phyloP scores from a whole-genome alignment of 768 basidiomycete genomes.

The Hericium coralloides region DNA sequence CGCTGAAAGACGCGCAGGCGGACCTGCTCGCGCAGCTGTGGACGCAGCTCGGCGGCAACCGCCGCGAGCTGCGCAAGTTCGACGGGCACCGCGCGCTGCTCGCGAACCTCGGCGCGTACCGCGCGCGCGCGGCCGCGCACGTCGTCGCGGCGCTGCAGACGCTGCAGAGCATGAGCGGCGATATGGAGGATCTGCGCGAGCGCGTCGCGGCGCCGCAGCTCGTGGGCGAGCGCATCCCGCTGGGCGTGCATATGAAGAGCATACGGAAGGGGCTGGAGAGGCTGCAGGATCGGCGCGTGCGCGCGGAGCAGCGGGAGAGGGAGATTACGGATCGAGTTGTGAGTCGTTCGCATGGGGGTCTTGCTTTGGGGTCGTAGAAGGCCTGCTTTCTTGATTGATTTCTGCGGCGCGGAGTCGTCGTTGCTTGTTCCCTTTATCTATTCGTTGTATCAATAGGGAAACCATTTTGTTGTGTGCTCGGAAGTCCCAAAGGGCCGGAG shows the following conservation, averaged over 20 bases:
- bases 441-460: neutral
- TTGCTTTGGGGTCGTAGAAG: neutral
- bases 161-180: conserved; percentile 54
- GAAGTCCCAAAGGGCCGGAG: too few relatives aligned
- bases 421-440: neutral
- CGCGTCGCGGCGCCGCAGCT: conserved; percentile 62
- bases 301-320: conserved; percentile 40
- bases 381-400: neutral
- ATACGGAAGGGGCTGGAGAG: conserved; percentile 55
- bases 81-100: conserved; percentile 46
- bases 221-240: conserved; percentile 47
- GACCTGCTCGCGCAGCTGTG: conserved; percentile 60
- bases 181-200: conserved; percentile 71
- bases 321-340: conserved; percentile 5
- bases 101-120: conserved; percentile 43
- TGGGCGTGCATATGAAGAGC: conserved; percentile 70
- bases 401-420: neutral
- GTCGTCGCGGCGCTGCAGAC: conserved; percentile 59
- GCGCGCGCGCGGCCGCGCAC: conserved; percentile 53
- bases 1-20: conserved; percentile 34
- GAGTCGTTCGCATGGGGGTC: neutral
- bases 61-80: conserved; percentile 36
- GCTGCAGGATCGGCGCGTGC: conserved; percentile 47
- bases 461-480: too few relatives aligned
- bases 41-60: conserved; percentile 62